Evolutionary conservation across 768 basidiomycete species (phyloP).

Genomic region (Tricholoma hemisulphureum): DNA sequence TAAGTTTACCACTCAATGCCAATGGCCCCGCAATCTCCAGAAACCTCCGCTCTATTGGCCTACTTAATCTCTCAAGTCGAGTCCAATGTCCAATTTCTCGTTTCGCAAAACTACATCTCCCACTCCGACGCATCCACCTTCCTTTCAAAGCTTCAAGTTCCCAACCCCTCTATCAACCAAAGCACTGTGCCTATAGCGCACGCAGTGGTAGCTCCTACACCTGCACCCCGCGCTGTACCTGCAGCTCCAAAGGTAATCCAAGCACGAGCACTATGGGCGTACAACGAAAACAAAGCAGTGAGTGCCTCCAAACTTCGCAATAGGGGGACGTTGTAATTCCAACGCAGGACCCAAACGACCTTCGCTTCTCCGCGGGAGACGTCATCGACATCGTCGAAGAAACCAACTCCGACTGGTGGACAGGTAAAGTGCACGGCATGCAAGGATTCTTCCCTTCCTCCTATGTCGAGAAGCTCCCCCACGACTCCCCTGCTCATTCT

Average conservation of each 20-base stretch:
- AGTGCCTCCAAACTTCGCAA: constrained; percentile 9
- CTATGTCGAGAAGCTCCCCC: constrained; percentile 57
- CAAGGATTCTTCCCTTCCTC: constrained; percentile 76
- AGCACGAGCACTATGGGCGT: constrained; percentile 61
- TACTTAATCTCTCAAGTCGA: constrained; percentile 57
- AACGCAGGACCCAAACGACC: constrained; percentile 64
- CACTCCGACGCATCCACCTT: constrained; percentile 45
- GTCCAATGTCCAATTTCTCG: constrained; percentile 54
- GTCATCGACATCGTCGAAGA: constrained; percentile 70
- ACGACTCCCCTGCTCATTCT: constrained; percentile 8
- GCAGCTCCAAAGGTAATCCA: constrained; percentile 24
- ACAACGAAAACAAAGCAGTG: constrained; percentile 60
- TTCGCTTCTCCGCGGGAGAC: constrained; percentile 73
- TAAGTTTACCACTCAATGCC: too few species aligned
- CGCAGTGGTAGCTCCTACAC: constrained; percentile 4
- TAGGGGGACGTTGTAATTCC: background rate
- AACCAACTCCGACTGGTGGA: constrained; percentile 86
- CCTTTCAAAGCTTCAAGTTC: constrained; percentile 45
- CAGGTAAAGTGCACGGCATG: constrained; percentile 58
- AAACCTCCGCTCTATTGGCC: constrained; percentile 21
- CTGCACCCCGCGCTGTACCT: background rate
- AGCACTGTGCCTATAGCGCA: background rate
- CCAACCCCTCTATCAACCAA: constrained; percentile 14
- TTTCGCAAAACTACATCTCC: constrained; percentile 47
- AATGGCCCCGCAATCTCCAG: constrained; percentile 1